These are phyloP conservation scores for Mycoemilia scoparia DNA, from an alignment of 192 early-diverging fungal species.

Conservation along the genomic window DNA sequence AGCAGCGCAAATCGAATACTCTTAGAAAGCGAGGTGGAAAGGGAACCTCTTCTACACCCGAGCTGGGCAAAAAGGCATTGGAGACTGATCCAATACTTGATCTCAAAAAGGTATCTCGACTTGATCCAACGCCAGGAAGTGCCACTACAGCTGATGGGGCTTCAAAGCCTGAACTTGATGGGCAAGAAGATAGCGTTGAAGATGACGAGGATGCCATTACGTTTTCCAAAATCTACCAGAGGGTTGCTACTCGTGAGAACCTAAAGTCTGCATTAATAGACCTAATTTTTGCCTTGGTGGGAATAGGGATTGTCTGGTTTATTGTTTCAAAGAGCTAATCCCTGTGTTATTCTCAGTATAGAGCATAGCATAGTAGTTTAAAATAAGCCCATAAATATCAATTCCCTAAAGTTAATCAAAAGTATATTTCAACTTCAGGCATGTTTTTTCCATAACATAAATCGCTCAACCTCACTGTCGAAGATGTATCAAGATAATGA, in stretches of 20 bases:
- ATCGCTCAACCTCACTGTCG: too few species aligned
- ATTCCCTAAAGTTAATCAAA: too few species aligned
- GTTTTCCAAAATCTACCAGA: constrained; percentile 19
- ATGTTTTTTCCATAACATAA: too few species aligned
- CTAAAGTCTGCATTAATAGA: constrained; percentile 11
- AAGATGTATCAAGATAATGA: too few species aligned
- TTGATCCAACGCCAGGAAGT: too few species aligned
- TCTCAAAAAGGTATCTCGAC: too few species aligned
- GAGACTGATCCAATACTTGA: too few species aligned
- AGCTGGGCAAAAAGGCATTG: constrained; percentile 1
- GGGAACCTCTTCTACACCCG: constrained; percentile 8
- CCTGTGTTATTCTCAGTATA: too few species aligned
- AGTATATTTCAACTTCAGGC: too few species aligned
- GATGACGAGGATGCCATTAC: constrained; percentile 12
- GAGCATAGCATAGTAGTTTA: too few species aligned
- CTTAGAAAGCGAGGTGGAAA: constrained; percentile 18
- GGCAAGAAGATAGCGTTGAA: constrained; percentile 22
- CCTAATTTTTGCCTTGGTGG: constrained; percentile 15
- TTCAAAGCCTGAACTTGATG: constrained; percentile 13
- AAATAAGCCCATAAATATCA: too few species aligned
- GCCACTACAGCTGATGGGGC: not conserved
- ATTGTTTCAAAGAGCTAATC: constrained; percentile 6
- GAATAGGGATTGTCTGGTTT: constrained; percentile 22
- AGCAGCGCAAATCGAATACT: constrained; percentile 24
- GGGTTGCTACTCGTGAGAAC: constrained; percentile 20